These are phyloP conservation scores for Lolium multiflorum DNA, from an alignment of 176 grass and related monocot genomes.

Conservation along the genomic window DNA sequence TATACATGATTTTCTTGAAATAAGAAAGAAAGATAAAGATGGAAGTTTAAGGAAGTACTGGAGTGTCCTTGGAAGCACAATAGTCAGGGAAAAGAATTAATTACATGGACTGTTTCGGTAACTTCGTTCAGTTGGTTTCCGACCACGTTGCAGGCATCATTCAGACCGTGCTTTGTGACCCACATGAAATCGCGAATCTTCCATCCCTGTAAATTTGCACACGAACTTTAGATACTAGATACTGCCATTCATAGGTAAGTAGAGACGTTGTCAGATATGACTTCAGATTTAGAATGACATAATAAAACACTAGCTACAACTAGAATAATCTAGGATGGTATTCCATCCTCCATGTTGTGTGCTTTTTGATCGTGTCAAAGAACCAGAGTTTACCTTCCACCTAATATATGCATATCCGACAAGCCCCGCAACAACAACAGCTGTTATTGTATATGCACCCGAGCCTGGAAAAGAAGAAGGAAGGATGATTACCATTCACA, in stretches of 20 bases:
- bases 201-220: constrained; percentile 63
- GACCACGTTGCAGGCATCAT: constrained; percentile 74
- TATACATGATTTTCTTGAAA: background rate
- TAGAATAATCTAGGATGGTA: background rate
- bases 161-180: constrained; percentile 73
- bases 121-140: constrained; percentile 78
- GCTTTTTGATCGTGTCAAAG: background rate
- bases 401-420: no score
- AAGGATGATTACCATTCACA: background rate
- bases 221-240: constrained; percentile 6
- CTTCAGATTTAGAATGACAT: background rate
- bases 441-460: constrained; percentile 32
- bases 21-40: background rate
- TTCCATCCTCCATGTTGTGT: background rate
- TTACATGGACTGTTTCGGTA: constrained; percentile 71
- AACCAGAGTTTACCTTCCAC: background rate
- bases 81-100: constrained; percentile 12
- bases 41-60: background rate
- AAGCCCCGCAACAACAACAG: constrained; percentile 62
- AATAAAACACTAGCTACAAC: background rate
- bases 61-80: background rate
- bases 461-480: constrained; percentile 29
- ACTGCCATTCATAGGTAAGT: background rate
- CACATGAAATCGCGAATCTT: constrained; percentile 89
- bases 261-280: background rate